Evolutionary conservation across 2,329 filamentous ascomycete genomes (phyloP), one percentile per base, ranked within the genome.

Genomic region (Sphaerulina vaccinii): DNA sequence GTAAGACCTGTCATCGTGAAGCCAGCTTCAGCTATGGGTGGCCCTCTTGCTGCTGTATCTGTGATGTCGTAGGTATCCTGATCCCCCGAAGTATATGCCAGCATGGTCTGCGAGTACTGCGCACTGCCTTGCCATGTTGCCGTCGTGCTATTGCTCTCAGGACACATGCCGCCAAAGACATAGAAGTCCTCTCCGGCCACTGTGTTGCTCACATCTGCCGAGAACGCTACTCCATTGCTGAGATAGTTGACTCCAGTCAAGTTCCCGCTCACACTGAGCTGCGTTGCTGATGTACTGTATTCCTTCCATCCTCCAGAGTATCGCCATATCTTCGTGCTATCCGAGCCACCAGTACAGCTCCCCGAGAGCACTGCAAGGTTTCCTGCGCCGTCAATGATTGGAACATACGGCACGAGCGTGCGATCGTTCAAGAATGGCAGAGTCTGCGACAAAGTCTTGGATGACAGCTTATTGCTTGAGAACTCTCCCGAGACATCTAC

Each of bases 91-190:
- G 79, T 69, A n/a, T 92, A 70, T 21, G 79, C 80, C 51, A 89
- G 70, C 87, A 96, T 91, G 16, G 79, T 74, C 64, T 90, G 90
- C 1, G 89, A 91, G 69, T 96, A 97, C 35, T 83, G 81, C 9
- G 87, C 89, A 8, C 77, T 69, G 1, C 80, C 79, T 55, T 88
- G 81, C 85, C 89, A 90, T 15, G 72, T 75, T 5, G 72, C 64
- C 15, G 70, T 66, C 16, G 73, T 69, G n/a, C 69, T 66, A 6
- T 69, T 69, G 2, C 64, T 61, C 21, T 66, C 70, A 3, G 86
- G 85, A 64, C 92, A 97, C 90, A 96, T 95, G 60, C 92, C 92
- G 29, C 90, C 92, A 70, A 95, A 96, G 5, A 85, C 74, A 66
- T 90, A 95, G 16, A 87, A 71, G 9, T 76, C 76, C 0, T 82